These are phyloP conservation scores for Thraustotheca clavata DNA, from an alignment of 352 stramenopile species.

Conservation along the genomic window DNA sequence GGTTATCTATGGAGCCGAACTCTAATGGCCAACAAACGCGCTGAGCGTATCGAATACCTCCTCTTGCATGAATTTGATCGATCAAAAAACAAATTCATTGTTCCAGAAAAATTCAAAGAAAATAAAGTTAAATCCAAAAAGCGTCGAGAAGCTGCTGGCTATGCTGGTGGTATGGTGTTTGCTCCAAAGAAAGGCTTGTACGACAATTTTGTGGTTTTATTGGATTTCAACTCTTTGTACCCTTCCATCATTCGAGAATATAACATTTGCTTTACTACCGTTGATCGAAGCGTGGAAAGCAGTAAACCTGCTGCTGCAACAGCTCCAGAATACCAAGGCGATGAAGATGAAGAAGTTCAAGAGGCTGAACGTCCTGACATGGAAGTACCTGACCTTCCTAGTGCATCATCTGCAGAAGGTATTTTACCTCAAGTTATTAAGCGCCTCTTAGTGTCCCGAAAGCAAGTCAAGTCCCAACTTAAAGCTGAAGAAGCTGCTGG, in stretches of 20 bases:
- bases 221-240: constrained; percentile 99
- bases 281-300: constrained; percentile 83
- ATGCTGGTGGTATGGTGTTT: constrained; percentile 98
- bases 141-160: constrained; percentile 81
- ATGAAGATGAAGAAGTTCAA: constrained; percentile 62
- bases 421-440: constrained; percentile 97
- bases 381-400: constrained; percentile 77
- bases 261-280: constrained; percentile 99
- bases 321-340: constrained; percentile 48
- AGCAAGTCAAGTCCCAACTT: constrained; percentile 95
- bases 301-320: constrained; percentile 41
- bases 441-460: constrained; percentile 95
- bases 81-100: constrained; percentile 95
- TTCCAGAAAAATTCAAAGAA: constrained; percentile 91
- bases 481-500: constrained; percentile 89
- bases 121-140: constrained; percentile 42
- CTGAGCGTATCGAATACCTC: constrained; percentile 98
- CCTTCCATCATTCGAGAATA: constrained; percentile 99
- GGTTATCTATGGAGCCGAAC: constrained; percentile 97
- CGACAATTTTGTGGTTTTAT: constrained; percentile 98
- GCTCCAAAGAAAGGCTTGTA: constrained; percentile 99
- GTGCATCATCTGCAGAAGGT: constrained; percentile 67
- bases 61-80: constrained; percentile 98
- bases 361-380: constrained; percentile 69
- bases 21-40: constrained; percentile 94